phyloP scores from a whole-genome alignment of 306 rosid genomes.

The Macrotyloma uniflorum region DNA sequence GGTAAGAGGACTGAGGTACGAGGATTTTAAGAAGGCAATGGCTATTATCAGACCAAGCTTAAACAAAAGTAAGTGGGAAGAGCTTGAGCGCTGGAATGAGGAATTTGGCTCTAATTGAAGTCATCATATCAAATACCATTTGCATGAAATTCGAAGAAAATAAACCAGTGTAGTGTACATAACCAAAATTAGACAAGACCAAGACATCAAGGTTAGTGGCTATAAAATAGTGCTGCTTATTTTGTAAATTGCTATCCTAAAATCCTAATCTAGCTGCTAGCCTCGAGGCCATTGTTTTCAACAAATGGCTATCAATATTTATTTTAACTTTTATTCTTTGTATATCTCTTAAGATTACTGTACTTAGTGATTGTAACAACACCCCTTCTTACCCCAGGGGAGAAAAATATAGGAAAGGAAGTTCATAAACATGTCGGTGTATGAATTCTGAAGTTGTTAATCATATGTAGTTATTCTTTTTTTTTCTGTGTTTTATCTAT shows the following conservation, averaged over 20 bases:
- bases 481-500: not conserved
- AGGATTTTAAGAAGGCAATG: conserved; percentile 87
- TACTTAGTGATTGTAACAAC: not conserved
- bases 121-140: not conserved
- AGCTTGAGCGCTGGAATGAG: conserved; percentile 85
- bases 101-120: conserved; percentile 87
- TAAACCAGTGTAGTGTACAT: not conserved
- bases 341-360: not conserved
- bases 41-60: conserved; percentile 84
- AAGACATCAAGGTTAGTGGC: conserved; percentile 17
- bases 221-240: conserved; percentile 7
- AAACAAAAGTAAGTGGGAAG: conserved; percentile 93
- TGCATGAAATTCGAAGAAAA: not conserved
- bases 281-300: conserved; percentile 1
- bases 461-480: not conserved
- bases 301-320: not conserved
- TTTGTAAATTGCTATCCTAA: conserved; percentile 31
- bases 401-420: not conserved
- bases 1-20: conserved; percentile 78
- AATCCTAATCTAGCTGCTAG: not conserved
- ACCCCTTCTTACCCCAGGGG: not conserved
- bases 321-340: conserved; percentile 1
- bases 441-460: not conserved
- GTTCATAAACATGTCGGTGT: not conserved
- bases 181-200: conserved; percentile 23